phyloP scores from a whole-genome alignment of 495 filamentous ascomycete species.

The Daldinia decipiens region DNA sequence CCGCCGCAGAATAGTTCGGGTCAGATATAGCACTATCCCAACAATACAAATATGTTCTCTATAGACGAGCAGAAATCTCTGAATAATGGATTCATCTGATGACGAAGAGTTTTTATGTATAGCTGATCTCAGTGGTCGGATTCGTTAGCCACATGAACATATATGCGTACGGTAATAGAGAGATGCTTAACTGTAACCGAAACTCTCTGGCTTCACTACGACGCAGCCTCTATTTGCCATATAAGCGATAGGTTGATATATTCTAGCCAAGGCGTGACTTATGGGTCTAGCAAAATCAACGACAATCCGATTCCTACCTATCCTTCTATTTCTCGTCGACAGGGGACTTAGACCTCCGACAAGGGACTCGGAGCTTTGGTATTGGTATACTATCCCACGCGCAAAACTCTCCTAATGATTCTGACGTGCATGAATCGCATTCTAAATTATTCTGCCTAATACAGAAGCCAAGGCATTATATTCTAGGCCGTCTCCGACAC shows the following conservation, averaged over 20 bases:
- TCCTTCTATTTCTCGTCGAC: conserved; percentile 1
- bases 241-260: conserved; percentile 28
- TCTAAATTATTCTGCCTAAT: conserved; percentile 36
- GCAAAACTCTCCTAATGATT: conserved; percentile 14
- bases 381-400: conserved; percentile 11
- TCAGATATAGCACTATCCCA: conserved; percentile 43
- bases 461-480: conserved; percentile 26
- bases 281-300: too few relatives aligned
- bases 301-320: too few relatives aligned
- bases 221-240: conserved; percentile 32
- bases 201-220: conserved; percentile 22
- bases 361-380: conserved; percentile 19
- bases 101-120: conserved; percentile 23
- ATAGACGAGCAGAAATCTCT: conserved; percentile 22
- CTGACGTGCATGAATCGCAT: conserved; percentile 35
- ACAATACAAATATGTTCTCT: conserved; percentile 29
- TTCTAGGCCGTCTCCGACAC: conserved; percentile 44
- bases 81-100: conserved; percentile 40
- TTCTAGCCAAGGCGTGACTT: conserved; percentile 25
- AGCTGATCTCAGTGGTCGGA: conserved; percentile 30
- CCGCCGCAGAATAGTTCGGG: conserved; percentile 30
- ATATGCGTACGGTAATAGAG: conserved; percentile 29
- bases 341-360: conserved; percentile 7
- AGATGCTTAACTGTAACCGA: conserved; percentile 15
- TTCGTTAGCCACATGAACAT: conserved; percentile 35